Evolutionary conservation across 2,329 filamentous ascomycete genomes (phyloP), one percentile per base, ranked within the genome.

Genomic region (Neofusicoccum parvum): DNA sequence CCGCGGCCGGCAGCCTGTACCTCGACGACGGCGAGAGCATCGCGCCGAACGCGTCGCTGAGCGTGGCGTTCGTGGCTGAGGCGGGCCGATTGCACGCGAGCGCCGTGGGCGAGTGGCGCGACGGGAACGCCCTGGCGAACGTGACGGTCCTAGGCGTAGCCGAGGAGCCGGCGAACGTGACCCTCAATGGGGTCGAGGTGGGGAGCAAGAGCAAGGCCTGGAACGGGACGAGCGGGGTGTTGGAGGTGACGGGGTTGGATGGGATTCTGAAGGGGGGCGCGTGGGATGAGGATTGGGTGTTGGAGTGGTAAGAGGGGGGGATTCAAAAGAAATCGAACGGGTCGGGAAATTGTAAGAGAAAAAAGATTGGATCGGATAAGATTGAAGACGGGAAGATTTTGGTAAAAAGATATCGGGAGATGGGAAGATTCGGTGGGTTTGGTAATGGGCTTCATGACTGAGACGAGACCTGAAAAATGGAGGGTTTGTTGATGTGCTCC

Each of bases 11-110:
- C 0, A 75, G 80, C 17, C 75, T 94, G 36, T 93, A 94, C 72
- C 73, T 93, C 7, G 91, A 94, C 70, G 91, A 94, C 70, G 91
- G 91, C 1, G 89, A 89, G 77, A 90, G 87, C 64, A 66, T 92
- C 7, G 71, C 76, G 39, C 88, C 86, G 0, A 80, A 83, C 12
- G 79, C 81, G 0, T 88, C 83, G 0, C 81, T 88, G 5, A 81
- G 81, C 67, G 83, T 92, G 27, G 72, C 81, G 70, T 84, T 88
- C 67, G 73, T 76, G 1, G 81, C 80, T 0, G 74, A 75, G 1
- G 69, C 73, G 5, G 80, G 41, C 14, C 77, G 78, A 5, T 73
- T 91, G 4, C 80, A 79, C 43, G 85, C 82, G 0, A 76, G 73
- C 4, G 80, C 83, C 0, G 69, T 75, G 1, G 89, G 89, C 0